phyloP scores from a whole-genome alignment of 352 stramenopile genomes.

The Thalassiosira pacifica region DNA sequence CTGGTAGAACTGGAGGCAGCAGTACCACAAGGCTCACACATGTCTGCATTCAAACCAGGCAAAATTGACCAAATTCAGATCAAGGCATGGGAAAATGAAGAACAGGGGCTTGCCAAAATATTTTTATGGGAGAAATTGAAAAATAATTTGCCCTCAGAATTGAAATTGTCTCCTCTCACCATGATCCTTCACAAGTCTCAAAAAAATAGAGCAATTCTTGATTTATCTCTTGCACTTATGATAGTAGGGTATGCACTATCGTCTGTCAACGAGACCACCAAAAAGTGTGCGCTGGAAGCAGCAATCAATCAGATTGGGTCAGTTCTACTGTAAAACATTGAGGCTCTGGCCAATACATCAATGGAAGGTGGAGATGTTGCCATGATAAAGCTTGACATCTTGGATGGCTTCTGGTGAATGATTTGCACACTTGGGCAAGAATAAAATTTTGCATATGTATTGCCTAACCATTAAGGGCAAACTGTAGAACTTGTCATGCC shows the following conservation, averaged over 20 bases:
- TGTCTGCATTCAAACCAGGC: conserved; percentile 1
- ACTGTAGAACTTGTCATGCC: conserved; percentile 40
- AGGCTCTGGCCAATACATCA: conserved; percentile 11
- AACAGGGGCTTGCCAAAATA: conserved; percentile 18
- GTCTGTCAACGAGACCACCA: conserved; percentile 43
- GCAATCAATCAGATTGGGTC: conserved; percentile 26
- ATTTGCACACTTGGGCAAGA: conserved; percentile 20
- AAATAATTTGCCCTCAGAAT: background rate
- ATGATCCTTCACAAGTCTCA: conserved; percentile 37
- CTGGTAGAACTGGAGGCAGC: conserved; percentile 33
- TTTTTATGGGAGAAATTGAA: conserved; percentile 16
- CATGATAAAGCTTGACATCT: conserved; percentile 28
- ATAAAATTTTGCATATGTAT: conserved; percentile 61
- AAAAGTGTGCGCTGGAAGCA: conserved; percentile 2
- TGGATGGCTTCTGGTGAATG: conserved; percentile 39
- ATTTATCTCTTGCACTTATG: conserved; percentile 25
- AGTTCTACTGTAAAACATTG: conserved; percentile 30
- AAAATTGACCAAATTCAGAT: conserved; percentile 27
- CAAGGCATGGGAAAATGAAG: conserved; percentile 24
- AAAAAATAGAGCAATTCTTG: conserved; percentile 21
- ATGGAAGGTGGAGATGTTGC: background rate
- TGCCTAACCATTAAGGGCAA: conserved; percentile 29
- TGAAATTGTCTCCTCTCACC: conserved; percentile 32
- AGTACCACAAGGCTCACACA: conserved; percentile 5
- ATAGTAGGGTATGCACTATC: conserved; percentile 5